Evolutionary conservation across 2,329 filamentous ascomycete genomes (phyloP), one percentile per base, ranked within the genome.

Genomic region (Exophiala spinifera): DNA sequence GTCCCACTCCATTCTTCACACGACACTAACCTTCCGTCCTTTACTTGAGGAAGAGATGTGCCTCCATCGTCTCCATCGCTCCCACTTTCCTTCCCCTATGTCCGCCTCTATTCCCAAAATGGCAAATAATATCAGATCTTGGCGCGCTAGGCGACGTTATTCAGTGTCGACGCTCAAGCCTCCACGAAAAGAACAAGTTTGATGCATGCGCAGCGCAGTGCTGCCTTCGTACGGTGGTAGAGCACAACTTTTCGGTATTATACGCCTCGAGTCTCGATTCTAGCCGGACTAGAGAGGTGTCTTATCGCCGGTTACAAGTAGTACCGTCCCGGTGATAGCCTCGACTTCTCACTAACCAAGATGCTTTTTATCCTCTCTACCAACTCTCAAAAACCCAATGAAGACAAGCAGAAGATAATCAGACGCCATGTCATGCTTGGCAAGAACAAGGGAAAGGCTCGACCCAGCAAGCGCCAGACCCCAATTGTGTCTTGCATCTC

Each of bases 391-490:
- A 55, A 55, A 40, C 44, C 33, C n/a, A 53, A 56, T 23, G 40
- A 40, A 25, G 40, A 28, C 13, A 56, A 48, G 13, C 47, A 48
- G 45, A 52, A 49, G 45, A 46, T 59, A 7, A 59, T 59, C 53
- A 49, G 56, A 14, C 56, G 56, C n/a, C 53, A 59, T 46, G 52
- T 53, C 11, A 56, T 59, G 56, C 25, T 28, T 14, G 56, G 56
- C 10, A 56, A 47, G 34, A 59, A 59, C 33, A 51, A 40, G 21
- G 52, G 42, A 21, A 58, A 49, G 48, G 23, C 46, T 49, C 39
- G 23, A 10, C 23, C 15, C 13, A 15, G 14, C 20, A 25, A 37
- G 25, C 15, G 33, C 14, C 4, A 19, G 17, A 15, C 8, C 15
- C 2, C 36, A n/a, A 2, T n/a, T 15, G 11, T 31, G 3, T 31